Percentiles rank a stretch among this genome's conserved stretches.
phyloP scores from a whole-genome alignment of 805 yeast genomes.

The Maudiozyma bulderi region DNA sequence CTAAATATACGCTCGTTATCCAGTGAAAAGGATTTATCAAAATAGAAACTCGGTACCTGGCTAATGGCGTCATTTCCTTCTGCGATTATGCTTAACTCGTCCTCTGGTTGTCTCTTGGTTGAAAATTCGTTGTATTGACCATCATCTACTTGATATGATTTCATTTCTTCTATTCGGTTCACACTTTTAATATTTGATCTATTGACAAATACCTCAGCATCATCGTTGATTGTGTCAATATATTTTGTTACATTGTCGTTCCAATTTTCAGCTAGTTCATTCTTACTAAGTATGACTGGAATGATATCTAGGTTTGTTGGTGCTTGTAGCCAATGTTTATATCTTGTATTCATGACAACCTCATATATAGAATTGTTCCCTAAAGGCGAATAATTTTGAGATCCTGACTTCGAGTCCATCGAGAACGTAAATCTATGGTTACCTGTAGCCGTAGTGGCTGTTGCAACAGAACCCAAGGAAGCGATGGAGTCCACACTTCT shows the following conservation, averaged over 20 bases:
- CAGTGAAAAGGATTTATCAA: conserved; percentile 58
- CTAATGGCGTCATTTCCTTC: conserved; percentile 12
- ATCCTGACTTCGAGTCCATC: conserved; percentile 15
- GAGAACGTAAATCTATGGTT: conserved; percentile 5
- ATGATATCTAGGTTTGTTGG: conserved; percentile 86
- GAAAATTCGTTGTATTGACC: background rate
- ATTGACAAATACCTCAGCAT: conserved; percentile 36
- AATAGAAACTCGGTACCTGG: conserved; percentile 58
- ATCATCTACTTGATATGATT: conserved; percentile 20
- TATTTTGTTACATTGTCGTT: conserved; percentile 38
- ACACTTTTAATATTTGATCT: conserved; percentile 35
- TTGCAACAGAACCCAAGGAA: conserved; percentile 2
- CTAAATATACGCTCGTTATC: conserved; percentile 84
- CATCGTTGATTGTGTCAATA: conserved; percentile 33
- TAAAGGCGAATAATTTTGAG: conserved; percentile 27
- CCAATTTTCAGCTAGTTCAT: conserved; percentile 34
- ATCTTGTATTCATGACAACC: conserved; percentile 40
- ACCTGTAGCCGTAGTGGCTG: conserved; percentile 4
- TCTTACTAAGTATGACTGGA: conserved; percentile 53
- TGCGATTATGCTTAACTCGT: conserved; percentile 9
- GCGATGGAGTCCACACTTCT: conserved; percentile 7
- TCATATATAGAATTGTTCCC: conserved; percentile 62
- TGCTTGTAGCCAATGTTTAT: conserved; percentile 35
- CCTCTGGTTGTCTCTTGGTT: background rate
- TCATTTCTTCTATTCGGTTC: conserved; percentile 30